Evolutionary conservation across 2,329 filamentous ascomycete genomes (phyloP), one percentile per base, ranked within the genome.

Genomic region (Seiridium unicorne): DNA sequence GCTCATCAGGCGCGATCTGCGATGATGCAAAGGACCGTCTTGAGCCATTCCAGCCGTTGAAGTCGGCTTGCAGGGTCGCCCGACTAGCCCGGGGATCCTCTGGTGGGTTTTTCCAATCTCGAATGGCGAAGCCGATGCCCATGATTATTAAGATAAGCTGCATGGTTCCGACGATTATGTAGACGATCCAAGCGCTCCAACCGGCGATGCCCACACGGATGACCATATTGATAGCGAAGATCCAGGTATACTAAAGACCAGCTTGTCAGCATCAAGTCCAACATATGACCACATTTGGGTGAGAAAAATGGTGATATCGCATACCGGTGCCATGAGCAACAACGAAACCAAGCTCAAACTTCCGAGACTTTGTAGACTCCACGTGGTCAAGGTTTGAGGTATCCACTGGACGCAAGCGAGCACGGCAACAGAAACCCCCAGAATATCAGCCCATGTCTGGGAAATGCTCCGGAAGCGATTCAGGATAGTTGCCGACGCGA

Each of bases 201-300:
- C 64, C 64, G 3, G 54, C 55, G 10, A 63, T 53, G 40, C 64
- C 64, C 7, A 66, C 62, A 13, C 64, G 63, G 6, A 55, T 38
- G 8, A 64, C 59, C 34, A 66, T 57, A 48, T 62, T 63, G 54
- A 65, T 61, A 1, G 53, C 64, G 56, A 66, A 66, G 38, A 64
- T 68, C 68, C 68, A 71, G 32, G 69, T 70, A 42, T 68, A 70
- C 53, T 55, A 55, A 26, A 4, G 6, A 26, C 18, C 18, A 26
- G 18, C 18, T 26, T 26, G 18, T 26, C 18, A 26, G 18, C 18
- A 26, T 26, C 18, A 26, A 26, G 18, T 26, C 18, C 18, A 26
- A 26, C 18, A 26, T 26, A 26, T 26, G 18, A 26, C 18, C 18
- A 26, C 18, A 26, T 26, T 26, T 26, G 18, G 18, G 18, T 26